Percentiles rank a stretch among this genome's conserved stretches.
These are phyloP conservation scores for Fragaria ananassa DNA, from an alignment of 306 rosid species.

Conservation along the genomic window DNA sequence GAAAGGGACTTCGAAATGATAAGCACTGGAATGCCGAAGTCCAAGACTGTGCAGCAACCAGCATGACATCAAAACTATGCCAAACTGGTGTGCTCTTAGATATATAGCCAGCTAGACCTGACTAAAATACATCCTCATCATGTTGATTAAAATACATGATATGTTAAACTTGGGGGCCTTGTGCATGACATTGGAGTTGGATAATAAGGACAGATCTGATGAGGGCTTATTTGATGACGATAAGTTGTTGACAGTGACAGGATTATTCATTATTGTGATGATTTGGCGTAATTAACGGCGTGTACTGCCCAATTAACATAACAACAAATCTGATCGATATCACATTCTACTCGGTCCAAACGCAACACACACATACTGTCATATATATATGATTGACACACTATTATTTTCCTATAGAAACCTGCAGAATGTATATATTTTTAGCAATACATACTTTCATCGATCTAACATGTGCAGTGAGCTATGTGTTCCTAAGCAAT, in stretches of 20 bases:
- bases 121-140: neutral
- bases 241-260: neutral
- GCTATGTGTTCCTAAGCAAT: neutral
- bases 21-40: neutral
- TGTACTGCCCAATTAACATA: neutral
- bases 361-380: neutral
- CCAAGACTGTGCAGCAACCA: neutral
- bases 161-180: neutral
- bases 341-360: neutral
- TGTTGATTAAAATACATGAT: too few species aligned
- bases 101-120: neutral
- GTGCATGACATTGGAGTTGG: neutral
- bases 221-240: neutral
- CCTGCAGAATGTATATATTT: neutral
- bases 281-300: neutral
- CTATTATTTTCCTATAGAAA: neutral
- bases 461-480: neutral
- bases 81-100: neutral
- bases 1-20: neutral
- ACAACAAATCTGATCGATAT: neutral
- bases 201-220: neutral
- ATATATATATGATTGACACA: neutral
- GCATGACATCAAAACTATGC: neutral
- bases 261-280: neutral
- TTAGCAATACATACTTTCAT: neutral